A percentile compares a stretch with the other conserved stretches of the same genome.
Evolutionary conservation across 2,329 filamentous ascomycete species (phyloP).

Genomic region (Podosphaera leucotricha): DNA sequence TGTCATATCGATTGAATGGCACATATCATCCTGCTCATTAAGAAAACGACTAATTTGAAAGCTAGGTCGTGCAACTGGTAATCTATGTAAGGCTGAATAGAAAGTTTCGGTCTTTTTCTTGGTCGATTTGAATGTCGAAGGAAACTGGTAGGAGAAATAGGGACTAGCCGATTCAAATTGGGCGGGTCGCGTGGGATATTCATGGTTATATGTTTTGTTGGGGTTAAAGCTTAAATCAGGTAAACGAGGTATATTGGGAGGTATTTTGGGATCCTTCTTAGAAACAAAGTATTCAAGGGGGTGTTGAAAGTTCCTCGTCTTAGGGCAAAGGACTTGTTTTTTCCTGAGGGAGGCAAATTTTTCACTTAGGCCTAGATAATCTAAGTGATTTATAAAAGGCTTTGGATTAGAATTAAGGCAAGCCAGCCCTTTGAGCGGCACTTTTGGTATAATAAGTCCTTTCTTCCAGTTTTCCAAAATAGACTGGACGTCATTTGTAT

Average conservation of each 20-base stretch:
- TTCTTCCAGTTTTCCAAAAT: slow-evolving; percentile 30
- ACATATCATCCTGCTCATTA: slow-evolving; percentile 7
- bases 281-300: slow-evolving; percentile 15
- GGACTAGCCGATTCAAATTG: slow-evolving; percentile 28
- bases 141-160: slow-evolving; percentile 15
- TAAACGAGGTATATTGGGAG: neutral
- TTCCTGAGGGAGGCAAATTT: neutral
- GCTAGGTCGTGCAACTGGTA: slow-evolving; percentile 11
- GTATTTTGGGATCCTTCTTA: neutral
- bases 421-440: neutral
- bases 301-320: slow-evolving; percentile 2
- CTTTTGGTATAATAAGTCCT: slow-evolving; percentile 10
- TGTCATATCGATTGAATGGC: slow-evolving; percentile 3
- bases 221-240: neutral
- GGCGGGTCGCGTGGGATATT: slow-evolving; percentile 20
- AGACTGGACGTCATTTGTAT: slow-evolving; percentile 32
- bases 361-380: neutral
- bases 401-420: neutral
- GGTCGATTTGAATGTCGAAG: slow-evolving; percentile 22
- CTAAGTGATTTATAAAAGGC: neutral
- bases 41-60: slow-evolving; percentile 19
- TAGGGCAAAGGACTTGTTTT: no score
- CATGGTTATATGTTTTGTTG: neutral
- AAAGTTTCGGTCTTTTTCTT: slow-evolving; percentile 32
- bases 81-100: slow-evolving; percentile 21